phyloP scores from a whole-genome alignment of 805 yeast genomes.

The Blastobotrys robertii region DNA sequence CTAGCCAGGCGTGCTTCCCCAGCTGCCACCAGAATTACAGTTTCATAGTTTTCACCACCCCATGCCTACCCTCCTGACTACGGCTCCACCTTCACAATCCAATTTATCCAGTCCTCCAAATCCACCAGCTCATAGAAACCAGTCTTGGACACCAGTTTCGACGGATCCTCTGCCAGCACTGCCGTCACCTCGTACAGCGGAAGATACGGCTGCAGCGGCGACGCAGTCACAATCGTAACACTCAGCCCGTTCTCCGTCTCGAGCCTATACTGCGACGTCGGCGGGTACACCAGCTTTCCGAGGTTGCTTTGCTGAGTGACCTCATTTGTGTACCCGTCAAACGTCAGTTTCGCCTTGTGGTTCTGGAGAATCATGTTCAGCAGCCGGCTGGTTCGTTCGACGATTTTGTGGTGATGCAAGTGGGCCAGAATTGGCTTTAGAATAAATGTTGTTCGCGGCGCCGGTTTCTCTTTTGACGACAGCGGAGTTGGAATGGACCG shows the following conservation, averaged over 20 bases:
- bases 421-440: constrained; percentile 28
- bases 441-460: constrained; percentile 13
- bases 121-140: constrained; percentile 26
- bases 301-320: constrained; percentile 6
- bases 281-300: constrained; percentile 18
- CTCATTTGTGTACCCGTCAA: constrained; percentile 7
- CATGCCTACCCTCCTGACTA: background rate
- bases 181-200: constrained; percentile 19
- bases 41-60: no score
- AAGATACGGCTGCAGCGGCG: constrained; percentile 17
- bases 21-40: no score
- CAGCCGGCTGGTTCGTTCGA: constrained; percentile 14
- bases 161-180: constrained; percentile 1
- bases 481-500: constrained; percentile 12
- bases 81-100: constrained; percentile 16
- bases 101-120: constrained; percentile 28
- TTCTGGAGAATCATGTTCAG: constrained; percentile 16
- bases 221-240: constrained; percentile 15
- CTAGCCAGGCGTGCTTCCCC: no score
- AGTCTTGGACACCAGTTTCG: constrained; percentile 13
- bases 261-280: constrained; percentile 13
- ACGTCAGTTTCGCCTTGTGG: constrained; percentile 10
- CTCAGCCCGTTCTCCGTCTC: constrained; percentile 4
- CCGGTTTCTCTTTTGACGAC: constrained; percentile 2
- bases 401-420: constrained; percentile 19